Evolutionary conservation across 805 yeast genomes (phyloP).

Genomic region (Saturnispora kantuleensis): DNA sequence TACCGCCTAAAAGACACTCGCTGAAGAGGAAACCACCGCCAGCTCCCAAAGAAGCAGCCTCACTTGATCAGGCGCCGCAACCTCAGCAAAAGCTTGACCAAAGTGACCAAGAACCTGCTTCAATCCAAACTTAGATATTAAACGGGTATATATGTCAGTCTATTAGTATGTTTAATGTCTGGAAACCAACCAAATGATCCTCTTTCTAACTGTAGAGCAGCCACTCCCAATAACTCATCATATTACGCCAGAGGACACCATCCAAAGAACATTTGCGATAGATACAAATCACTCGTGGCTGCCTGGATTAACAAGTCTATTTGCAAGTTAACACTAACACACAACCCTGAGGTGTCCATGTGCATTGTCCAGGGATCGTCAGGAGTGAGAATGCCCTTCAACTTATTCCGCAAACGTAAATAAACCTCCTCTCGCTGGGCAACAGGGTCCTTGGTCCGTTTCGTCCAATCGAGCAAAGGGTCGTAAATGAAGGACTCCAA

Average conservation of each 20-base stretch:
- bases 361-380: constrained; percentile 36
- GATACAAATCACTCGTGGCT: constrained; percentile 60
- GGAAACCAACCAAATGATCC: too few species aligned
- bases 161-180: too few species aligned
- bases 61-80: too few species aligned
- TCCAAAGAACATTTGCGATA: constrained; percentile 86
- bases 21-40: constrained; percentile 5
- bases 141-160: too few species aligned
- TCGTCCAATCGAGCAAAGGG: constrained; percentile 74
- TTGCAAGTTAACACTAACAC: constrained; percentile 86
- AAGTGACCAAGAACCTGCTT: too few species aligned
- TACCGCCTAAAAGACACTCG: background rate
- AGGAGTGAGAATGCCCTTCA: constrained; percentile 71
- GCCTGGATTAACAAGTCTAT: constrained; percentile 82
- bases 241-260: constrained; percentile 57
- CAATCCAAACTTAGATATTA: too few species aligned
- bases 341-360: constrained; percentile 44
- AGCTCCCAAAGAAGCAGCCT: background rate
- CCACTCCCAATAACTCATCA: too few species aligned
- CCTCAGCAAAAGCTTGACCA: too few species aligned
- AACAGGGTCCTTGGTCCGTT: constrained; percentile 20
- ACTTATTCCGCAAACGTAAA: constrained; percentile 62
- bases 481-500: constrained; percentile 90
- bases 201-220: too few species aligned
- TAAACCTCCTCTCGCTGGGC: constrained; percentile 43